Base-by-base conservation (phyloP, 2,329 filamentous ascomycete genomes). In the Cryphonectria naterciae region DNA sequence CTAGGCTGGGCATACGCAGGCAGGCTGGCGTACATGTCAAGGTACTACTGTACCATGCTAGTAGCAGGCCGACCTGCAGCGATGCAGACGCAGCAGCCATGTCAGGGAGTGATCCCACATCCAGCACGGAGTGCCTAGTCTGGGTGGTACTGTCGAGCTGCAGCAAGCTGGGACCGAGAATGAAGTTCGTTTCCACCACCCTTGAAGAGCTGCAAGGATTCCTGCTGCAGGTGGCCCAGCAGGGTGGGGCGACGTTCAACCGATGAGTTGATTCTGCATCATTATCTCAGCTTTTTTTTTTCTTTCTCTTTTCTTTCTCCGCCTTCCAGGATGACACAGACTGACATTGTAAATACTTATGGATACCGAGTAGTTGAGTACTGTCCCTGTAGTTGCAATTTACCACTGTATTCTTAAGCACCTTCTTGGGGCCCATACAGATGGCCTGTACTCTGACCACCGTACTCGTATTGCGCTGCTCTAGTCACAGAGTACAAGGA, bases 231-330 rank as follows among this genome's bases (percentile, higher is more conserved):
- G 58, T 54, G 52, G 52, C 41, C 41, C 17, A 46, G 52, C n/a
- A 22, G 56, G 56, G 56, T 61, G 58, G 32, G 58, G 58, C 58
- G 32, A 39, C 19, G 35, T 39, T 39, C 19, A 35, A 39, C 17
- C 7, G 58, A 32, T 39, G 32, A n/a, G 58, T 39, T 61, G 58
- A 22, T 61, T 61, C 58, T 61, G 58, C 58, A 61, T 39, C 58
- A 61, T 35, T 39, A 61, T 61, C 58, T 61, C 58, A 39, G 35
- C 58, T 39, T 58, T 19, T 43, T 49, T 6, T 8, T 11, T 11
- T 39, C 8, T 10, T 11, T 39, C 11, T 39, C 37, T n/a, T n/a
- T n/a, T n/a, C n/a, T n/a, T n/a, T n/a, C n/a, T 2, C 11, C 28
- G 28, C 28, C 28, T 39, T 11, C 37, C 54, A 58, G 54, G 25